These are phyloP conservation scores for Truncatella angustata DNA, from an alignment of 2,329 filamentous ascomycete species.

Conservation along the genomic window DNA sequence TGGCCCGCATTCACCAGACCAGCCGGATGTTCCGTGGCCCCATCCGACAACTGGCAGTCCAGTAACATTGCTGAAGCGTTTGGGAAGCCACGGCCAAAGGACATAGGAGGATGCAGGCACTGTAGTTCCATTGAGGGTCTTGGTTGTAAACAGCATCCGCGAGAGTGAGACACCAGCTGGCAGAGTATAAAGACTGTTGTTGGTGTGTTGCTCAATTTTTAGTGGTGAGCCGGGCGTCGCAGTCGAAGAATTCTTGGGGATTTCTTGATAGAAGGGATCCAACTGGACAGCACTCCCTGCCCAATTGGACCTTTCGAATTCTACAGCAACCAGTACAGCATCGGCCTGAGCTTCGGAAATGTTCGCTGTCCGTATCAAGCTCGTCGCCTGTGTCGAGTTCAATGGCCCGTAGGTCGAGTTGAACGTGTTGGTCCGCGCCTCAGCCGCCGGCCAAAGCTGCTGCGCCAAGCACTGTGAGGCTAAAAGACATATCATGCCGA, in stretches of 20 bases:
- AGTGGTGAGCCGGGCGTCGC: background rate
- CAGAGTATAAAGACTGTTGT: slow-evolving; percentile 9
- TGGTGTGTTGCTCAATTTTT: slow-evolving; percentile 7
- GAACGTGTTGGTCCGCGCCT: slow-evolving; percentile 1
- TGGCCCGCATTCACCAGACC: slow-evolving; percentile 8
- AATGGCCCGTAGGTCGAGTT: slow-evolving; percentile 1
- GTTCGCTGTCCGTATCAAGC: background rate
- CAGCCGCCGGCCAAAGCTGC: background rate
- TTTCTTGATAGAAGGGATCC: background rate
- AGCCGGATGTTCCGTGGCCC: slow-evolving; percentile 10
- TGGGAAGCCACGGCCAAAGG: slow-evolving; percentile 10
- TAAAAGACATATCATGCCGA: background rate
- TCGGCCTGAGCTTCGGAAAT: background rate
- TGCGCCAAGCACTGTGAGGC: background rate
- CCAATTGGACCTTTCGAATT: slow-evolving; percentile 7
- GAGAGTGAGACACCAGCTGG: slow-evolving; percentile 7
- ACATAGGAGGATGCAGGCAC: slow-evolving; percentile 12
- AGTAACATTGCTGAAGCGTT: background rate
- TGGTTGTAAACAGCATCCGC: slow-evolving; percentile 11
- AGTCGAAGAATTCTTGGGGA: background rate
- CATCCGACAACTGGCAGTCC: slow-evolving; percentile 9
- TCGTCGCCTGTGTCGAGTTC: background rate
- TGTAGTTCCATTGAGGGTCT: slow-evolving; percentile 9
- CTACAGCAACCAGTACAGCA: background rate
- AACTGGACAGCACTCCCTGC: background rate